phyloP scores from a whole-genome alignment of 768 basidiomycete genomes.

The Suillus subaureus region DNA sequence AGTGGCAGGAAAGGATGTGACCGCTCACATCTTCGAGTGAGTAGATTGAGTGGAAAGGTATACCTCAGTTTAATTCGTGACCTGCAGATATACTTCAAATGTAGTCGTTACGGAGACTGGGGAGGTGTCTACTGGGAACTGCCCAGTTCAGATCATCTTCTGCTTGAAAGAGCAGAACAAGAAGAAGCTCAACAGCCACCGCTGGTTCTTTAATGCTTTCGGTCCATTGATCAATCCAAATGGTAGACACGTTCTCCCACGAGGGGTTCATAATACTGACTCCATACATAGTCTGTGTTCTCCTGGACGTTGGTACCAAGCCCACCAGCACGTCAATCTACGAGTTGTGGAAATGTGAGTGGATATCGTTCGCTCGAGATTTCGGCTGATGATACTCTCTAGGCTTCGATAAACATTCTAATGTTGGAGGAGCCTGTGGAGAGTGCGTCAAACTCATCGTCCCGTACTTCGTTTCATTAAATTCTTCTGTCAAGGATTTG shows the following conservation, averaged over 20 bases:
- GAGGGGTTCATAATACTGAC: neutral
- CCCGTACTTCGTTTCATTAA: slow-evolving; percentile 7
- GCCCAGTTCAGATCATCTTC: slow-evolving; percentile 86
- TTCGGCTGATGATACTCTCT: slow-evolving; percentile 11
- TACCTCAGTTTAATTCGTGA: slow-evolving; percentile 1
- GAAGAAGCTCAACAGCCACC: slow-evolving; percentile 94
- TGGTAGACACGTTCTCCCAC: slow-evolving; percentile 41
- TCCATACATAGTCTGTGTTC: slow-evolving; percentile 67
- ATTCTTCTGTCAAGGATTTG: slow-evolving; percentile 56
- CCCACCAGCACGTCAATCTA: slow-evolving; percentile 95
- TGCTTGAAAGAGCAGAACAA: slow-evolving; percentile 96
- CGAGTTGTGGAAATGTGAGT: slow-evolving; percentile 89
- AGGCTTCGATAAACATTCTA: slow-evolving; percentile 78
- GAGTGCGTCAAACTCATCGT: slow-evolving; percentile 52
- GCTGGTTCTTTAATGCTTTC: slow-evolving; percentile 98
- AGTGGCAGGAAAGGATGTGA: slow-evolving; percentile 86
- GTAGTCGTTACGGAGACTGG: slow-evolving; percentile 79
- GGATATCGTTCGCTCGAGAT: neutral
- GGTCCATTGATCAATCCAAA: slow-evolving; percentile 86
- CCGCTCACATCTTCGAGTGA: slow-evolving; percentile 92
- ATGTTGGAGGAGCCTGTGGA: slow-evolving; percentile 95
- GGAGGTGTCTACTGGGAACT: slow-evolving; percentile 74
- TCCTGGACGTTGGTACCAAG: slow-evolving; percentile 95
- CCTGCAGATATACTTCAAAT: slow-evolving; percentile 68
- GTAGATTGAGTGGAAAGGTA: slow-evolving; percentile 22